Base-by-base conservation (phyloP, 805 yeast species). In the Starmerella gropengiesseri region DNA sequence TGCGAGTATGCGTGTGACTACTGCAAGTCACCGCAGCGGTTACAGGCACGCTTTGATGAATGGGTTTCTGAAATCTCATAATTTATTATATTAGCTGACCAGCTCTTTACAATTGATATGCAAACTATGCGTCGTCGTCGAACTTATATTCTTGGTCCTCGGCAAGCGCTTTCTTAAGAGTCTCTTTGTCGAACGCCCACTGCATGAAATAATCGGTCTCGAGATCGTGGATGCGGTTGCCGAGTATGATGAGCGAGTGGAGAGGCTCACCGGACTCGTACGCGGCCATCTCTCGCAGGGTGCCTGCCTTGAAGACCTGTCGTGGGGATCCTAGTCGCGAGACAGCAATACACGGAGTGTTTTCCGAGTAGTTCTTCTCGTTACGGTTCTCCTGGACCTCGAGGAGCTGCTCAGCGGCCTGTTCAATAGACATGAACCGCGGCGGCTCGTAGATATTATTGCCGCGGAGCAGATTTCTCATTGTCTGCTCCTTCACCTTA, bases 401-500 rank as follows among this genome's bases (percentile, higher is more conserved):
- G 40, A 89, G 63, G 53, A 89, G 66, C 62, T 89, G 97, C 45
- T 73, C 70, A 30, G 94, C 87, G 47, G 95, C 94, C 37, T 93
- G 84, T 41, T 79, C 74, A 50, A 91, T 86, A 48, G 77, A 74
- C 98, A 89, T 89, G 65, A 86, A 89, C 60, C 98, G 73, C 38
- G 98, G 98, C 27, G 97, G 97, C 62, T 89, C 98, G 60, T 84
- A 89, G 28, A 89, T 83, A 37, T 80, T 66, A 61, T 91, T 74
- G 2, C 97, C 97, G 47, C 94, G 74, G 36, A 94, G 93, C 77
- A 89, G 75, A 60, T 87, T 89, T 57, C 87, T 94, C 48, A 86
- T 73, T 58, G 93, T 84, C 63, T 91, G 98, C 61, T 89, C 98
- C 62, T 91, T 91, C 34, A 89, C 98, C 61, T 89, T 89, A 61